Base-by-base conservation (phyloP, 2,329 filamentous ascomycete genomes). In the Phaeophleospora eucalypticola region DNA sequence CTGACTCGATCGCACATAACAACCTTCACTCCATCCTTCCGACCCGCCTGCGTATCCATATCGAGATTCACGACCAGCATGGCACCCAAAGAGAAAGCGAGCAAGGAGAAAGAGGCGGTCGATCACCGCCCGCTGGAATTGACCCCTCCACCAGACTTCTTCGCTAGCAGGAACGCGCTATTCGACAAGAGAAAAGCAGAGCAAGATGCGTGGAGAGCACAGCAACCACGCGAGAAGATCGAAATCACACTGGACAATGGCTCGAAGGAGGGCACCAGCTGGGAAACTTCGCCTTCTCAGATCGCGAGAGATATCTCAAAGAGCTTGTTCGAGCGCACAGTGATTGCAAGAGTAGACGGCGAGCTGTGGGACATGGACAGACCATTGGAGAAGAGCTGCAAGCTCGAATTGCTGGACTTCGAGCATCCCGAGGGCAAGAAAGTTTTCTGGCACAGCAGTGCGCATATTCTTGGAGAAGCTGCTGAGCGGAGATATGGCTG, bases 381-480 rank as follows among this genome's bases (percentile, higher is more conserved):
- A 45, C 91, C 91, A 4, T 73, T 98, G 29, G 93, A 97, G 76
- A 83, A 82, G 70, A 88, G 84, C 73, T 93, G 88, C 74, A 86
- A 81, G 59, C 79, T 98, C 20, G 86, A 90, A 63, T 77, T 96
- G 44, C 77, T 97, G 54, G 83, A 86, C 55, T 98, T 97, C 60
- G 83, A 89, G 41, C 73, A 85, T 67, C 67, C 68, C 3, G 71
- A 87, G 71, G 91, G 89, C 62, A 90, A 93, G 73, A 88, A 88
- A 68, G 91, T 97, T 46, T 98, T 96, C 74, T 98, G 91, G 91
- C 93, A 97, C 71, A 95, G 89, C 16, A 91, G 86, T 61, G 93
- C 93, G 36, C 93, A 98, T 68, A 84, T 95, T 56, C 81, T 98
- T n/a, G 93, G 93, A 58, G 93, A 97, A 71, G 90, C 90, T 50